Percentiles rank a stretch among this genome's conserved stretches.
Evolutionary conservation across 495 filamentous ascomycete genomes (phyloP).

Genomic region (Daldinia bambusicola): DNA sequence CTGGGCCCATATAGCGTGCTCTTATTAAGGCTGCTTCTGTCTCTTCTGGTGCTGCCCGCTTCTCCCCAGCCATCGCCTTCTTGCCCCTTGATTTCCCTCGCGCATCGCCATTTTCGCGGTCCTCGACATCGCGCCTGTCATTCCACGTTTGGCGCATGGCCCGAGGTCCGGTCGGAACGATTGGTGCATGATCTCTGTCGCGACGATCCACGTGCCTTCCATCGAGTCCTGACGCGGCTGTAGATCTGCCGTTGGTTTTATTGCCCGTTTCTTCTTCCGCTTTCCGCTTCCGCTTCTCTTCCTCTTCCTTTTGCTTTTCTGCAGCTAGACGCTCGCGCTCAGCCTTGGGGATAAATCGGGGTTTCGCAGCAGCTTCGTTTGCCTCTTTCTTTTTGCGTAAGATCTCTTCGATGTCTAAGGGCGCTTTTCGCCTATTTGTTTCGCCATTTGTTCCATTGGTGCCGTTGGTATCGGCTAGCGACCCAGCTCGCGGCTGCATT

Average conservation of each 20-base stretch:
- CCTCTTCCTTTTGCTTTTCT: conserved; percentile 86
- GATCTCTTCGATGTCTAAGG: conserved; percentile 60
- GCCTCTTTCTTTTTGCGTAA: conserved; percentile 59
- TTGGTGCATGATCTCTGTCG: conserved; percentile 41
- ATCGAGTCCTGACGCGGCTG: conserved; percentile 16
- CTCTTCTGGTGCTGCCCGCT: conserved; percentile 71
- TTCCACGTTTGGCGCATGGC: conserved; percentile 69
- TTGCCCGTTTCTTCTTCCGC: conserved; percentile 60
- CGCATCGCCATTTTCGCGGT: conserved; percentile 61
- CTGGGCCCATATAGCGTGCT: conserved; percentile 91
- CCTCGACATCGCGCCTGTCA: conserved; percentile 64
- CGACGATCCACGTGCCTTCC: conserved; percentile 41
- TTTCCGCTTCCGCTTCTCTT: conserved; percentile 67
- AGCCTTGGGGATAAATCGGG: conserved; percentile 91
- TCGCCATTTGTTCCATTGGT: conserved; percentile 32
- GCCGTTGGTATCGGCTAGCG: conserved; percentile 29
- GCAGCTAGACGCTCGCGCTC: conserved; percentile 86
- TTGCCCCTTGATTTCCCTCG: conserved; percentile 44
- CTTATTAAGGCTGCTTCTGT: conserved; percentile 81
- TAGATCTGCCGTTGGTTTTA: conserved; percentile 22
- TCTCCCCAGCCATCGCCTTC: conserved; percentile 55
- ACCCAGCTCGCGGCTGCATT: conserved; percentile 45
- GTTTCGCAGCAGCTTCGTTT: conserved; percentile 68
- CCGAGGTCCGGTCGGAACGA: conserved; percentile 81
- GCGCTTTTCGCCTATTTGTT: conserved; percentile 46